Evolutionary conservation across 2,329 filamentous ascomycete genomes (phyloP).

Genomic region (Fusarium austroafricanum): DNA sequence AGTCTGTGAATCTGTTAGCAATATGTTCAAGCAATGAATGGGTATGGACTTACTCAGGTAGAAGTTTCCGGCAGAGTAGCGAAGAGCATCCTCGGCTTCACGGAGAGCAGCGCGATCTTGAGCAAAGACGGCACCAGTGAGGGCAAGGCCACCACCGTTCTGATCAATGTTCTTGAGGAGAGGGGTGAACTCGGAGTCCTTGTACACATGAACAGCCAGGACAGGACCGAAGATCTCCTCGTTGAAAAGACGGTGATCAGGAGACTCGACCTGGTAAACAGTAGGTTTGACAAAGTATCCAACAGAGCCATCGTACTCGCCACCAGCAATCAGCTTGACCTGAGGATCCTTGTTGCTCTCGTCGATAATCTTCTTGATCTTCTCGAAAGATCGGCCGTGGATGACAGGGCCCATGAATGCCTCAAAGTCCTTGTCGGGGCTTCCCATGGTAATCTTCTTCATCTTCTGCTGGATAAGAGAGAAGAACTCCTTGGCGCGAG

Average conservation of each 20-base stretch:
- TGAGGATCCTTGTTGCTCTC: constrained; percentile 79
- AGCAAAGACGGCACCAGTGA: constrained; percentile 64
- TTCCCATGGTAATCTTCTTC: constrained; percentile 75
- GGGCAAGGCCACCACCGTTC: constrained; percentile 56
- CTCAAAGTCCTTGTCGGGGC: constrained; percentile 75
- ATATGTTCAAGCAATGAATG: accelerated
- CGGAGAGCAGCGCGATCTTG: constrained; percentile 60
- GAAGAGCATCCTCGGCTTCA: constrained; percentile 62
- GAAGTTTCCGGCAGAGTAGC: constrained; percentile 67
- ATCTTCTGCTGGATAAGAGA: constrained; percentile 73
- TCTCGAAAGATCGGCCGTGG: constrained; percentile 82
- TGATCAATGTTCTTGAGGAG: constrained; percentile 54
- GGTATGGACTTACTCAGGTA: constrained; percentile 57
- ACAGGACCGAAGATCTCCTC: constrained; percentile 87
- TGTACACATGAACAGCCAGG: constrained; percentile 79
- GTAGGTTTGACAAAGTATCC: constrained; percentile 89
- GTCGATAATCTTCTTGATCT: constrained; percentile 80
- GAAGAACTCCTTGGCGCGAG: constrained; percentile 77
- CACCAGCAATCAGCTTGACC: constrained; percentile 78
- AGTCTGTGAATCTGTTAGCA: constrained; percentile 48
- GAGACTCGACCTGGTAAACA: constrained; percentile 79
- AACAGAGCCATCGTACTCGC: constrained; percentile 78
- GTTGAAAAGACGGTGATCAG: constrained; percentile 77
- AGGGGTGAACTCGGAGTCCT: constrained; percentile 65
- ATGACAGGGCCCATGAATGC: constrained; percentile 88